phyloP scores from a whole-genome alignment of 495 filamentous ascomycete genomes.

The Aspergillus affinis region DNA sequence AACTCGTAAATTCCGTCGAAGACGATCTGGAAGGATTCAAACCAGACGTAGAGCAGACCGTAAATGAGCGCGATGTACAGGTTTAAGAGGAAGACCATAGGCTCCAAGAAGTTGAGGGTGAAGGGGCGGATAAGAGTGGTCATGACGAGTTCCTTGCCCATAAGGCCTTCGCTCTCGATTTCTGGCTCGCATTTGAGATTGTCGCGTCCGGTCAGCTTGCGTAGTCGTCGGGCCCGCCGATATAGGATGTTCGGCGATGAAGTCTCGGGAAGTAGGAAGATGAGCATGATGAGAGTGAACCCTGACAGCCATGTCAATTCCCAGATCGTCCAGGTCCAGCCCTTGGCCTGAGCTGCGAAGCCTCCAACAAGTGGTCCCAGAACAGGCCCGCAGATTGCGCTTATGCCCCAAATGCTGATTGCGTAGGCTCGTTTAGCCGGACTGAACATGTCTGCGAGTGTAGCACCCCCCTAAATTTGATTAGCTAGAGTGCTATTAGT shows the following conservation, averaged over 20 bases:
- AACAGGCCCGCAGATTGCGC: slow-evolving; percentile 41
- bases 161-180: slow-evolving; percentile 28
- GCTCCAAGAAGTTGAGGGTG: slow-evolving; percentile 45
- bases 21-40: slow-evolving; percentile 57
- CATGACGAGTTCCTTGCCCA: slow-evolving; percentile 26
- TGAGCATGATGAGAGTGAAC: slow-evolving; percentile 46
- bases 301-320: slow-evolving; percentile 46
- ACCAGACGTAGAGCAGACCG: slow-evolving; percentile 55
- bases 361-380: slow-evolving; percentile 45
- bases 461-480: too few relatives aligned
- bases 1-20: slow-evolving; percentile 51
- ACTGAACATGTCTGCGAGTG: slow-evolving; percentile 31
- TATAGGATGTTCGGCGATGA: slow-evolving; percentile 56
- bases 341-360: slow-evolving; percentile 37
- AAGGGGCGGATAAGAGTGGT: slow-evolving; percentile 44
- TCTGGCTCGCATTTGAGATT: slow-evolving; percentile 38
- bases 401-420: slow-evolving; percentile 33
- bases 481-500: slow-evolving; percentile 2
- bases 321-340: slow-evolving; percentile 52
- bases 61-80: slow-evolving; percentile 57
- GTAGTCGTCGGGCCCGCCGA: slow-evolving; percentile 51
- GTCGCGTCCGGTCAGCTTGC: slow-evolving; percentile 36
- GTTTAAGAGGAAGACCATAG: slow-evolving; percentile 52
- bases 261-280: slow-evolving; percentile 58
- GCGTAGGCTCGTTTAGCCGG: slow-evolving; percentile 31